Evolutionary conservation across 2,329 filamentous ascomycete species (phyloP), one percentile per base, ranked within the genome.

Genomic region (Stemphylium beticola): DNA sequence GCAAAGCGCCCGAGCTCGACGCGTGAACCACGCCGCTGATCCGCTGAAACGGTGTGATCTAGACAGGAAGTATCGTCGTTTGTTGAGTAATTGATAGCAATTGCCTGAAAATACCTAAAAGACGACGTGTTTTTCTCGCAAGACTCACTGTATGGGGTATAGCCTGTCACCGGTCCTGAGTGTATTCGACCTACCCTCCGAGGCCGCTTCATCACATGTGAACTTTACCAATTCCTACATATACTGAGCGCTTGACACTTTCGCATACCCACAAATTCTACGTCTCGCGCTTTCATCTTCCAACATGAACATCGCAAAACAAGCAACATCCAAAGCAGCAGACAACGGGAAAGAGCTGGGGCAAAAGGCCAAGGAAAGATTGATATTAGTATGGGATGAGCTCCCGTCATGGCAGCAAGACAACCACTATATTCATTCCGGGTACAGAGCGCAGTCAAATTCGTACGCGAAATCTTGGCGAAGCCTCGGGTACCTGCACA

Each of bases 401-500:
- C 63, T 81, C 9, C 68, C 73, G 3, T 32, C 61, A 48, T 82
- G 79, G 79, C 78, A 79, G 63, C 74, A 76, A 68, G 88, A 91
- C 74, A 91, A 91, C 65, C 85, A 87, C 58, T 88, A 85, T 77
- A 90, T 91, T 53, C 79, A 79, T 50, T 82, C 82, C 22, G 85
- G 86, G 57, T 91, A 91, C 74, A 83, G 88, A 0, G 83, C 84
- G 1, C 80, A 80, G 18, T 87, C 86, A 2, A 81, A 82, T 51
- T 89, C 87, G 0, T 88, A 86, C 73, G 54, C 69, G 12, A 80
- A 77, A 51, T 89, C 85, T 17, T 79, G 85, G 53, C 75, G 80
- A 34, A 86, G 82, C 32, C 76, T 90, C 14, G 74, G 78, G 47
- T 86, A 89, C 72, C 67, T 90, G 12, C 87, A 91, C 76, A 90